Evolutionary conservation across 116 monocot genomes (phyloP).

Genomic region (Iris pallida): DNA sequence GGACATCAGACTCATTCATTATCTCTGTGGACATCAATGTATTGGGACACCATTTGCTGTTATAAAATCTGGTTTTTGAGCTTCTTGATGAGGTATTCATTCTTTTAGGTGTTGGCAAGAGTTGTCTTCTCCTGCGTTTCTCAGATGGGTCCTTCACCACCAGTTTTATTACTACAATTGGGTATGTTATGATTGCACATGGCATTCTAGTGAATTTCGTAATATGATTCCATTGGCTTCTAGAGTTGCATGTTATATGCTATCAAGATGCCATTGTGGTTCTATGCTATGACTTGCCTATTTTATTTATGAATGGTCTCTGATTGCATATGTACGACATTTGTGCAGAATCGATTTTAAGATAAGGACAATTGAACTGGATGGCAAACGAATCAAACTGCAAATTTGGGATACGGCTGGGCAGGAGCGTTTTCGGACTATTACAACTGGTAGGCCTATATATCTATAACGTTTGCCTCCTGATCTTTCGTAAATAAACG

Average conservation of each 20-base stretch:
- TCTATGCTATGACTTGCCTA: not conserved
- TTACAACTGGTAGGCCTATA: constrained; percentile 67
- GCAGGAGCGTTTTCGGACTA: constrained; percentile 88
- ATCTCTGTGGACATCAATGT: too few species aligned
- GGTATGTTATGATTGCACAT: constrained; percentile 30
- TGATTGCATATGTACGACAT: not conserved
- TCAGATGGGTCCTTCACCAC: constrained; percentile 97
- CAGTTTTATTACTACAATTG: constrained; percentile 97
- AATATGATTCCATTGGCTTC: not conserved
- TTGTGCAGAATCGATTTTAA: constrained; percentile 86
- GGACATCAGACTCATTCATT: too few species aligned
- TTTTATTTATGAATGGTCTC: not conserved
- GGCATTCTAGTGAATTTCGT: not conserved
- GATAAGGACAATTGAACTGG: constrained; percentile 93
- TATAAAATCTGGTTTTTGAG: not conserved
- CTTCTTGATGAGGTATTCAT: not conserved
- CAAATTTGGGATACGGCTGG: constrained; percentile 99
- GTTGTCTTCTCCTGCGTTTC: constrained; percentile 94
- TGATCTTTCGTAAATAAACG: too few species aligned
- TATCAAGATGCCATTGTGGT: not conserved
- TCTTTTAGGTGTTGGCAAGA: constrained; percentile 89
- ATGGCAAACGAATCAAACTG: constrained; percentile 89
- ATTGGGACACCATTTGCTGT: too few species aligned
- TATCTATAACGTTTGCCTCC: not conserved
- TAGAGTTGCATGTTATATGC: not conserved